Percentiles rank a stretch among this genome's conserved stretches.
Conservation (phyloP, 495 filamentous ascomycete species). For the Entonaema liquescens region DNA sequence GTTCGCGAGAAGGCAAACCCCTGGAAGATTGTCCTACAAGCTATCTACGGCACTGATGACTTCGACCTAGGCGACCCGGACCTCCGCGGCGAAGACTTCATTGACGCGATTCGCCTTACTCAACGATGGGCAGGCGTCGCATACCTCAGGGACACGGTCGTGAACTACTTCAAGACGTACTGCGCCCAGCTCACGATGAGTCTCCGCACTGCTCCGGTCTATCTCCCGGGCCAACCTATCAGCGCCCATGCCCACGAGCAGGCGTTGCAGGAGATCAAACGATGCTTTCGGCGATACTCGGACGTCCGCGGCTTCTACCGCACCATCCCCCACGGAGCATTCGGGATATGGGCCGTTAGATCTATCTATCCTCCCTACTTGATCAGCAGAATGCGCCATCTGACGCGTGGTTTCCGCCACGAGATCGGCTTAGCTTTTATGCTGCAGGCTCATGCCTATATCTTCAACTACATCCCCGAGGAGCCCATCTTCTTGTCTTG, state of each 20-base stretch:
- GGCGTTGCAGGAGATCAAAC: background rate
- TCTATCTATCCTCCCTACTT: background rate
- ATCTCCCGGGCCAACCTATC: too few relatives aligned
- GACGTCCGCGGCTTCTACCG: background rate
- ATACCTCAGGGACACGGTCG: background rate
- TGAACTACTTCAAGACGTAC: background rate
- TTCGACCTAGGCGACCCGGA: background rate
- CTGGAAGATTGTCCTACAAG: conserved; percentile 2
- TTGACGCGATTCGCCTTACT: background rate
- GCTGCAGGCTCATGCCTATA: background rate
- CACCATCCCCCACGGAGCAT: background rate
- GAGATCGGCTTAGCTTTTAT: background rate
- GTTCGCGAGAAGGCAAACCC: background rate
- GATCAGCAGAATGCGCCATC: background rate
- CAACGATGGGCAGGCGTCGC: background rate
- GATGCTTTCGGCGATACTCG: background rate
- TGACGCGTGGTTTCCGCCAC: background rate
- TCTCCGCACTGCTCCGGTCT: background rate
- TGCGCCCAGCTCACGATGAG: background rate
- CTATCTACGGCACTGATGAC: background rate
- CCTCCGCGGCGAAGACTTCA: background rate
- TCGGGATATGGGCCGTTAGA: background rate
- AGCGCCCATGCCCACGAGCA: background rate
- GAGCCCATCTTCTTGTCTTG: background rate
- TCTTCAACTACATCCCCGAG: background rate